Conservation (phyloP, 495 filamentous ascomycete species). For the Baudoinia panamericana region DNA sequence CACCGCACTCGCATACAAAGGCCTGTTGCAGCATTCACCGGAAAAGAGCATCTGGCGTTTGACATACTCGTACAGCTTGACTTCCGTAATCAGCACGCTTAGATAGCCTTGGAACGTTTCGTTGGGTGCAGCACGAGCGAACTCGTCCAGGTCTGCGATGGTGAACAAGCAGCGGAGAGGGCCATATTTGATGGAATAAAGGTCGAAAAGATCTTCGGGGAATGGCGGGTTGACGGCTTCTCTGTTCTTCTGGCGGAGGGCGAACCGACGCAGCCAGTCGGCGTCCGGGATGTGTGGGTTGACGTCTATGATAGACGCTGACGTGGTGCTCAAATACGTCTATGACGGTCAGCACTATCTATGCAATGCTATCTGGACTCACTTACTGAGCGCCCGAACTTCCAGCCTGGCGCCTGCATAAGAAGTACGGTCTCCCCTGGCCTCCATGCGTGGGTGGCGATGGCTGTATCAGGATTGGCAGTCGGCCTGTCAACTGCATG, state of each 20-base stretch:
- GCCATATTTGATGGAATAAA: slow-evolving; percentile 33
- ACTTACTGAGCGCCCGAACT: slow-evolving; percentile 20
- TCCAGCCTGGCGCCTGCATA: slow-evolving; percentile 39
- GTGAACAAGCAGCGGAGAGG: slow-evolving; percentile 40
- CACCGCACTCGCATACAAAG: slow-evolving; percentile 40
- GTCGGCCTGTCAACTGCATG: slow-evolving; percentile 17
- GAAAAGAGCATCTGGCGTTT: slow-evolving; percentile 40
- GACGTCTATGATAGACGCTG: slow-evolving; percentile 42
- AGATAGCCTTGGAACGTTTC: slow-evolving; percentile 45
- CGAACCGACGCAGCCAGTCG: slow-evolving; percentile 42
- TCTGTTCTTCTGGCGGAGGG: slow-evolving; percentile 37
- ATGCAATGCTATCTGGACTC: neutral
- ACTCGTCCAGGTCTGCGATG: slow-evolving; percentile 48
- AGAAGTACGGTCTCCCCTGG: slow-evolving; percentile 18
- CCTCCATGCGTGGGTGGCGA: slow-evolving; percentile 10
- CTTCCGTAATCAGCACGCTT: slow-evolving; percentile 42
- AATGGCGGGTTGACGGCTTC: slow-evolving; percentile 43
- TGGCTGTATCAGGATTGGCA: slow-evolving; percentile 32
- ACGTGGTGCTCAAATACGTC: slow-evolving; percentile 33
- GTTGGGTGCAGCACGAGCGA: slow-evolving; percentile 20
- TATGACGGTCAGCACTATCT: slow-evolving; percentile 7
- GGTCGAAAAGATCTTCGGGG: slow-evolving; percentile 40
- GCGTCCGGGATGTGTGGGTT: slow-evolving; percentile 45
- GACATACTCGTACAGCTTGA: slow-evolving; percentile 37
- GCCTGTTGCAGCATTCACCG: slow-evolving; percentile 46